Base-by-base conservation (phyloP, 2,329 filamentous ascomycete genomes). In the Fusarium sp. region DNA sequence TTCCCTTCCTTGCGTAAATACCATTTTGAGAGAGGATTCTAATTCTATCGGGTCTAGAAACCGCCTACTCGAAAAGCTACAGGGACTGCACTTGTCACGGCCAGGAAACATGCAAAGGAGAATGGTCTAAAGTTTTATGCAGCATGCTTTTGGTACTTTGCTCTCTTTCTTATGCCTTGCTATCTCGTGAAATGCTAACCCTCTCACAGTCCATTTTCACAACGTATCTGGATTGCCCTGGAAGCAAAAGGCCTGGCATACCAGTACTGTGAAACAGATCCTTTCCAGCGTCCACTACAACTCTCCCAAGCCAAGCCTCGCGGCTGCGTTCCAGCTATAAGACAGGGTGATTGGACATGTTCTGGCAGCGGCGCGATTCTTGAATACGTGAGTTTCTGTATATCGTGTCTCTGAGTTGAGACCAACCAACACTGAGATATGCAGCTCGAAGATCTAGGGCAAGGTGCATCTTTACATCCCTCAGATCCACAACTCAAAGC, bases 201-300 rank as follows among this genome's bases (percentile, higher is more conserved):
- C 5, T 9, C 6, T 23, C 4, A 13, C 39, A 91, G 89, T 70
- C 92, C 92, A 23, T 95, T 94, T 72, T 92, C 92, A 2, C 92
- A 96, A 72, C 86, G 92, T 15, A 90, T 95, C 23, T 96, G 92
- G 92, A 95, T 96, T 63, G 90, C 92, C 1, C 81, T 96, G 32
- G 92, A 96, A 73, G 81, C 88, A 68, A 95, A 95, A 73, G 83
- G 85, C 15, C 81, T 95, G 9, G 79, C 84, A 33, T 96, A 96
- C 71, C 91, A 96, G 72, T 96, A 96, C 75, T 88, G 92, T 67
- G 92, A 96, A 75, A 87, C 92, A 41, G 90, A 96, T 70, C 90
- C 91, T 8, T 93, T 91, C 71, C 85, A 88, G 66, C 90, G 90
- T 61, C 71, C 85, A 9, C 71, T 72, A 37, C 71, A 75, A 13